Percentiles rank a stretch among this genome's conserved stretches.
These are phyloP conservation scores for Mesotaenium endlicherianum DNA, from an alignment of 139 green algal species.

Conservation along the genomic window DNA sequence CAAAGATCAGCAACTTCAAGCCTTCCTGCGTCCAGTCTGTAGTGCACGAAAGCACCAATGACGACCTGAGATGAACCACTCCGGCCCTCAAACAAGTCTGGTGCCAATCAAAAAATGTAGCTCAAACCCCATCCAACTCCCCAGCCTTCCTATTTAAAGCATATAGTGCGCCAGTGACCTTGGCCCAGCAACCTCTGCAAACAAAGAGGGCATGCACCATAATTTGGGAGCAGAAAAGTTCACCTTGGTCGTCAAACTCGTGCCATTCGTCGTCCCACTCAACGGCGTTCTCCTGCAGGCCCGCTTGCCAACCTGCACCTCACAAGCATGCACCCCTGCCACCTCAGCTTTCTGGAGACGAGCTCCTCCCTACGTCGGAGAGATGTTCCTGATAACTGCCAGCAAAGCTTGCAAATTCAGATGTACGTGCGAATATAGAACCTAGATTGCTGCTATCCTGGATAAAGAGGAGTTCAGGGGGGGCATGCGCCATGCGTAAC, in stretches of 20 bases:
- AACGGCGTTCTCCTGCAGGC: slow-evolving; percentile 36
- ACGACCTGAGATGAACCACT: neutral
- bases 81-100: neutral
- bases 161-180: neutral
- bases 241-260: slow-evolving; percentile 42
- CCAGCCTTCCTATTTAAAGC: neutral
- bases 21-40: neutral
- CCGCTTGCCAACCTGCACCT: slow-evolving; percentile 21
- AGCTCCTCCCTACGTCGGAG: too few species aligned
- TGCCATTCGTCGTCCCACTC: slow-evolving; percentile 40
- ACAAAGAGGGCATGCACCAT: neutral
- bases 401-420: too few species aligned
- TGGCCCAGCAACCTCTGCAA: slow-evolving; percentile 6
- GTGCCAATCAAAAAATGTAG: neutral
- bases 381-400: too few species aligned
- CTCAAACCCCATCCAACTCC: neutral
- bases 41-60: too few species aligned
- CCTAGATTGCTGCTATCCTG: too few species aligned
- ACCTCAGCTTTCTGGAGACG: neutral
- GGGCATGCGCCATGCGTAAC: neutral
- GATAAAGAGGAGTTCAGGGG: too few species aligned
- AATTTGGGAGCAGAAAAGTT: neutral
- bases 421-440: too few species aligned
- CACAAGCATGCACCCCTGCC: neutral
- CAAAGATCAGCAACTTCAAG: neutral